A percentile compares a stretch with the other conserved stretches of the same genome.
Conservation (phyloP, 768 basidiomycete species). For the Pleurotus djamor region DNA sequence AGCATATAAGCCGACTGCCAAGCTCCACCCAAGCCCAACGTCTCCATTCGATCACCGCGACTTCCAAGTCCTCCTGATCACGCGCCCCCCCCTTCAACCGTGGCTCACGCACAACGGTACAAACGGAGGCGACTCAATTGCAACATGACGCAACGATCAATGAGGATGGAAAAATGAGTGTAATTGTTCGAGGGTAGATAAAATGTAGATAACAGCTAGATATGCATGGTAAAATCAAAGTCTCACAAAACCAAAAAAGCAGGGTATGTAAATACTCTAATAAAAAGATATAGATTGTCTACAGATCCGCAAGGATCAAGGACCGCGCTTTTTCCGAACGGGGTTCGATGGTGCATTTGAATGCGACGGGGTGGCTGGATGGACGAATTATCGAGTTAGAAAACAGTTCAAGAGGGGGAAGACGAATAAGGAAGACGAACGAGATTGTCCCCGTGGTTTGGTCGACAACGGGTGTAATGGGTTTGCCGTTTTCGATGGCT, state of each 20-base stretch:
- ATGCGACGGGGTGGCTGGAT: conserved; percentile 14
- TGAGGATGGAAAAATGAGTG: too few relatives aligned
- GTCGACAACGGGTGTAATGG: conserved; percentile 27
- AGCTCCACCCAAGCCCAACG: too few relatives aligned
- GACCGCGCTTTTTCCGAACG: conserved; percentile 9
- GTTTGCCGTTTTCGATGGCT: conserved; percentile 15
- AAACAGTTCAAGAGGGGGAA: neutral
- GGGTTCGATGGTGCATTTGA: conserved; percentile 9
- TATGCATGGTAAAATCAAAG: too few relatives aligned
- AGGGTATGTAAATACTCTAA: neutral
- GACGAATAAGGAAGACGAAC: conserved; percentile 9
- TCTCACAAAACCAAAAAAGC: neutral
- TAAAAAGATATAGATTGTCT: neutral
- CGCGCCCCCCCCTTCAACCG: too few relatives aligned
- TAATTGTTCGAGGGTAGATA: too few relatives aligned
- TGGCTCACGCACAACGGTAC: too few relatives aligned
- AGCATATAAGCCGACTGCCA: too few relatives aligned
- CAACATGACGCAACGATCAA: too few relatives aligned
- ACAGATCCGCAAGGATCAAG: neutral
- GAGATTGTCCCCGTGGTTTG: conserved; percentile 32
- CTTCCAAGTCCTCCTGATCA: too few relatives aligned
- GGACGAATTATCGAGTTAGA: neutral
- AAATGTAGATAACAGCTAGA: too few relatives aligned
- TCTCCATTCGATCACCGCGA: too few relatives aligned
- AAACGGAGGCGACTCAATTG: too few relatives aligned